Conservation (phyloP, 208 protist genomes). For the Trypanosoma boissoni region DNA sequence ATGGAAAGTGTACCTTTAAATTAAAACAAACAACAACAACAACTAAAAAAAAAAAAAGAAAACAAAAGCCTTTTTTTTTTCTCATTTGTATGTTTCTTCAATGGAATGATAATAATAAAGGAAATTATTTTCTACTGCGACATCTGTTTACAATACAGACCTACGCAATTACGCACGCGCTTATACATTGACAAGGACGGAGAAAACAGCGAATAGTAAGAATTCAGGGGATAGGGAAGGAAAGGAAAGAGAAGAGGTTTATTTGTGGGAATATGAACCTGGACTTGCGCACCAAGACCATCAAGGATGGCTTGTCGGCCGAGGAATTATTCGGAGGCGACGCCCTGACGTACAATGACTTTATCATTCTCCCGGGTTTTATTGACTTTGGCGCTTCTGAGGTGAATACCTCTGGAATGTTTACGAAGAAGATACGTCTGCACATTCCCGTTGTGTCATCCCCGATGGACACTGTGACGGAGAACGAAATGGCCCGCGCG, state of each 20-base stretch:
- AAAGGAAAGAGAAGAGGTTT: no score
- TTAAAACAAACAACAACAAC: neutral
- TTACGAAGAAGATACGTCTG: conserved; percentile 92
- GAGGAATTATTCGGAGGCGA: conserved; percentile 84
- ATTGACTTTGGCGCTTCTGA: conserved; percentile 92
- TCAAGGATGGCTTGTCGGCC: conserved; percentile 79
- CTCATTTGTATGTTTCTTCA: conserved; percentile 20
- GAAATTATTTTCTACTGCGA: no score
- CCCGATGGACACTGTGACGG: conserved; percentile 97
- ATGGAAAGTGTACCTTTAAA: no score
- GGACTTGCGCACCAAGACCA: conserved; percentile 71
- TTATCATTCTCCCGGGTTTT: conserved; percentile 94
- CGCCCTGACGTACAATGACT: conserved; percentile 93
- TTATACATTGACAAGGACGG: neutral
- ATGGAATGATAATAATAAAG: neutral
- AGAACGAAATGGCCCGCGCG: conserved; percentile 86
- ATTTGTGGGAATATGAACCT: conserved; percentile 36
- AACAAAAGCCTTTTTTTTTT: conserved; percentile 3
- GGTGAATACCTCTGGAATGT: conserved; percentile 77
- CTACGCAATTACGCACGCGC: neutral
- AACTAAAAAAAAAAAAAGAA: neutral
- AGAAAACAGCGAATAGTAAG: no score
- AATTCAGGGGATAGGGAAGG: no score
- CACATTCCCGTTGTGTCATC: conserved; percentile 91
- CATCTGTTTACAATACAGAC: no score